These are phyloP conservation scores for Olyra latifolia DNA, from an alignment of 176 grass and related monocot genomes.

Conservation along the genomic window DNA sequence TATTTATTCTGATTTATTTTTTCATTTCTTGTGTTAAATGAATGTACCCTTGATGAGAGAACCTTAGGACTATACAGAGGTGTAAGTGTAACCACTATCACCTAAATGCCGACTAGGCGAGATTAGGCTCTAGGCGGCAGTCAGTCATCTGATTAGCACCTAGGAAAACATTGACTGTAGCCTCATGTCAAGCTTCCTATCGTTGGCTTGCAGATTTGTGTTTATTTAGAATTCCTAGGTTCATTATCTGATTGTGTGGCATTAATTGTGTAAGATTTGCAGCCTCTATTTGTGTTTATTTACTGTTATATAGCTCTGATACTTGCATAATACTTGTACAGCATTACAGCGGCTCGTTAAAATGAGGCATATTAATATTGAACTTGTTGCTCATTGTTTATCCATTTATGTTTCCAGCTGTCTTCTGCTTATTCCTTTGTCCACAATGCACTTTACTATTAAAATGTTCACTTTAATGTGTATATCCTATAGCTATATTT, in stretches of 20 bases:
- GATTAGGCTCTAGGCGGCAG: no score
- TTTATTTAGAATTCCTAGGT: no score
- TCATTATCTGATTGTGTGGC: no score
- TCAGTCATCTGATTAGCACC: no score
- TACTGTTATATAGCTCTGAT: background rate
- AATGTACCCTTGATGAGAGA: background rate
- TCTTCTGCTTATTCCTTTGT: conserved; percentile 9
- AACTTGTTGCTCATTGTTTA: background rate
- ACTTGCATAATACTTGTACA: background rate
- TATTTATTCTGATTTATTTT: conserved; percentile 6
- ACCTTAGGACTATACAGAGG: conserved; percentile 4
- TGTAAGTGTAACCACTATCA: background rate
- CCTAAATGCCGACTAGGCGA: no score
- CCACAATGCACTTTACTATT: background rate
- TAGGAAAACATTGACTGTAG: no score
- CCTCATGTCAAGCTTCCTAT: no score
- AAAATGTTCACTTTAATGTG: background rate
- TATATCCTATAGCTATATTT: background rate
- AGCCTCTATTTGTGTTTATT: background rate
- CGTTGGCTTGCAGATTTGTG: no score
- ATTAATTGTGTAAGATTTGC: background rate
- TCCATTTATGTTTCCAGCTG: background rate
- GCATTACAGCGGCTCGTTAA: background rate
- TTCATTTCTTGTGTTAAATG: background rate
- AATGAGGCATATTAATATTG: background rate